Conservation (phyloP, 805 yeast species). For the Ogataea methanolica region DNA sequence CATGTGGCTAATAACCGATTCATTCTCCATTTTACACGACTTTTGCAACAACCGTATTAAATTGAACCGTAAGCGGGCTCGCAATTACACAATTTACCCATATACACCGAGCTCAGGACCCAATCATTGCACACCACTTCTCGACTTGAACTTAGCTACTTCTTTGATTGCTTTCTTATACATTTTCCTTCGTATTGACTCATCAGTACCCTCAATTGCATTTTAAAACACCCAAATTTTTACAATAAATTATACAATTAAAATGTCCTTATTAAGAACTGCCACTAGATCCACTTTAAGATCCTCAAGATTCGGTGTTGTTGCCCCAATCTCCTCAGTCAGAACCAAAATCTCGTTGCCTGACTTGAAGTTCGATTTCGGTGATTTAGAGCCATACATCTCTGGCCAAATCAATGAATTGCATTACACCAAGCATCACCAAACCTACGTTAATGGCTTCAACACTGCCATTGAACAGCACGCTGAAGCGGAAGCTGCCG, state of each 20-base stretch:
- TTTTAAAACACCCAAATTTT: background rate
- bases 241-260: background rate
- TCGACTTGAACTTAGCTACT: no score
- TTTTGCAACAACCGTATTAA: no score
- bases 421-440: constrained; percentile 89
- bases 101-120: no score
- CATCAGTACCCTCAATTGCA: background rate
- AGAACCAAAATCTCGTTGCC: constrained; percentile 75
- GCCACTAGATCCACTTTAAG: constrained; percentile 21
- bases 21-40: no score
- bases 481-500: constrained; percentile 54
- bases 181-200: no score
- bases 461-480: constrained; percentile 74
- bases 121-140: no score
- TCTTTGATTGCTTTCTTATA: no score
- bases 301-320: constrained; percentile 8
- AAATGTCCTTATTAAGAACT: constrained; percentile 23
- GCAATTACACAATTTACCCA: no score
- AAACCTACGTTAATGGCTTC: constrained; percentile 83
- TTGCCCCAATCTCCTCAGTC: constrained; percentile 20
- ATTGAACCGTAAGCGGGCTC: no score
- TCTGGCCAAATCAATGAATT: constrained; percentile 82
- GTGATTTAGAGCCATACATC: constrained; percentile 81
- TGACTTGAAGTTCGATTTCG: constrained; percentile 77
- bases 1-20: no score